phyloP scores from a whole-genome alignment of 1,284 basidiomycete species.

The Porogramme epimiltina region DNA sequence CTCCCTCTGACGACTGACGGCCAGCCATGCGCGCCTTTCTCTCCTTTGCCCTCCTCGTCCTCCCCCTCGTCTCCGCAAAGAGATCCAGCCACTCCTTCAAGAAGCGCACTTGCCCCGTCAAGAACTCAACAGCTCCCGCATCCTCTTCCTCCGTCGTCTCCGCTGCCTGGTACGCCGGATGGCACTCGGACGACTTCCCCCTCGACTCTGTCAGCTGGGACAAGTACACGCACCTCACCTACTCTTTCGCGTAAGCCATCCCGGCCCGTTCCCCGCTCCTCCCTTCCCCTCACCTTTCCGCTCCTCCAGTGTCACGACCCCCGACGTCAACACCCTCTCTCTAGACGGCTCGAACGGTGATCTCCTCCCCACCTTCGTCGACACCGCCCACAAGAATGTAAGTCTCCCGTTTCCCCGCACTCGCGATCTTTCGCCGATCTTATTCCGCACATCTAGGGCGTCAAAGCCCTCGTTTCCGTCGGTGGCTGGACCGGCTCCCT shows the following conservation, averaged over 20 bases:
- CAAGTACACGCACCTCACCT: conserved; percentile 65
- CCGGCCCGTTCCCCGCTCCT: background rate
- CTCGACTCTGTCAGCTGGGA: conserved; percentile 56
- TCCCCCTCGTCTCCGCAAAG: conserved; percentile 17
- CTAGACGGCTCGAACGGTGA: conserved; percentile 25
- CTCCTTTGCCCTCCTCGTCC: conserved; percentile 19
- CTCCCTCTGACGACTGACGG: background rate
- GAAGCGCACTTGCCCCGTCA: too few relatives aligned
- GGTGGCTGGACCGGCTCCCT: conserved; percentile 84
- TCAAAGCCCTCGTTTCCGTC: conserved; percentile 74
- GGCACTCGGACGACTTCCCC: conserved; percentile 51
- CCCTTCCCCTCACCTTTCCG: background rate
- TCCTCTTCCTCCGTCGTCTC: conserved; percentile 33
- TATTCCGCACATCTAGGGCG: conserved; percentile 26
- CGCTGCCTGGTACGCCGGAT: conserved; percentile 67
- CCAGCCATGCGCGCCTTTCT: conserved; percentile 24
- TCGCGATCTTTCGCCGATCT: background rate
- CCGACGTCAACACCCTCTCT: conserved; percentile 24
- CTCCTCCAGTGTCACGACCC: conserved; percentile 24
- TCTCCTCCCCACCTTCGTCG: conserved; percentile 31
- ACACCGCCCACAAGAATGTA: conserved; percentile 31
- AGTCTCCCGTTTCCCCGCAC: conserved; percentile 1
- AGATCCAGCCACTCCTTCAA: conserved; percentile 21
- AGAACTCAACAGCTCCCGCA: conserved; percentile 12
- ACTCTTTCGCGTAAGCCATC: conserved; percentile 60